phyloP scores from a whole-genome alignment of 1,284 basidiomycete species.

The Xanthoconium separans region DNA sequence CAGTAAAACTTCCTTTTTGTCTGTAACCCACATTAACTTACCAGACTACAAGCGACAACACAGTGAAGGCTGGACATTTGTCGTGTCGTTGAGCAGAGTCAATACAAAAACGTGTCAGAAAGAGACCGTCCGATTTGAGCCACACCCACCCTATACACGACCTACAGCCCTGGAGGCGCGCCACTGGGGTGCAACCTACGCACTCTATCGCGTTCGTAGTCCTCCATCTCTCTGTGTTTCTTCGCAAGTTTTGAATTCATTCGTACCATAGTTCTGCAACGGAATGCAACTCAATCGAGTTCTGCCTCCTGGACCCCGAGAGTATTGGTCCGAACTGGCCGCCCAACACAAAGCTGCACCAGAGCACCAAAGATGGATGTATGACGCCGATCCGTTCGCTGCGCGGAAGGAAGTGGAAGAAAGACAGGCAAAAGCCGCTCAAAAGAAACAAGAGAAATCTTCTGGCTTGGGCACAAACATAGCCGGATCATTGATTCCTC shows the following conservation, averaged over 20 bases:
- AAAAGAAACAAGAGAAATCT: slow-evolving; percentile 38
- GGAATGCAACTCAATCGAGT: slow-evolving; percentile 73
- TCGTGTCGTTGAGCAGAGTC: slow-evolving; percentile 60
- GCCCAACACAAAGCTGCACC: slow-evolving; percentile 67
- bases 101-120: slow-evolving; percentile 70
- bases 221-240: background rate
- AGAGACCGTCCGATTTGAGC: slow-evolving; percentile 71
- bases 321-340: slow-evolving; percentile 82
- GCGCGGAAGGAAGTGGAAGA: slow-evolving; percentile 67
- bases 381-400: slow-evolving; percentile 80
- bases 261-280: slow-evolving; percentile 66
- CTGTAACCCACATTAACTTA: slow-evolving; percentile 2
- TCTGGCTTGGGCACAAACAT: slow-evolving; percentile 15
- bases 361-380: slow-evolving; percentile 82
- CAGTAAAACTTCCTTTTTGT: slow-evolving; percentile 43
- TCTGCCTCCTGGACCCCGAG: slow-evolving; percentile 77
- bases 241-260: slow-evolving; percentile 8
- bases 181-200: slow-evolving; percentile 88
- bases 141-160: slow-evolving; percentile 65
- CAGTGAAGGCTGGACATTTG: slow-evolving; percentile 55
- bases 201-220: slow-evolving; percentile 77
- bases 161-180: slow-evolving; percentile 72
- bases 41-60: slow-evolving; percentile 40
- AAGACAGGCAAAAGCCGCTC: slow-evolving; percentile 56
- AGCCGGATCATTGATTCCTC: slow-evolving; percentile 24